Evolutionary conservation across 192 early-diverging fungal species (phyloP).

Genomic region (Gaertneriomyces sp.): DNA sequence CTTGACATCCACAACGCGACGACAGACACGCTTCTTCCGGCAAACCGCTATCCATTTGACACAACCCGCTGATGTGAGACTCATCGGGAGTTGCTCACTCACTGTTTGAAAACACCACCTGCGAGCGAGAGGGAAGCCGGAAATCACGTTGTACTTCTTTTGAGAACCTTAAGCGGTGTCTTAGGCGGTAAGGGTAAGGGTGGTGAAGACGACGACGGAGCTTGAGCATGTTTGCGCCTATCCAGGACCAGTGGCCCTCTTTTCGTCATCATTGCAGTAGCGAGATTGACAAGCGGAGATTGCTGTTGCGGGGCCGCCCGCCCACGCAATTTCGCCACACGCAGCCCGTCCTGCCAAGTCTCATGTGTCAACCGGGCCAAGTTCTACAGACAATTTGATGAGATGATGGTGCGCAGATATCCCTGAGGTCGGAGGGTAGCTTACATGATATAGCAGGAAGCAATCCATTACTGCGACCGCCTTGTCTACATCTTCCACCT

Average conservation of each 20-base stretch:
- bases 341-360: slow-evolving; percentile 1
- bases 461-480: slow-evolving; percentile 3
- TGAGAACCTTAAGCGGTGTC: too few relatives aligned
- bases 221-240: not conserved
- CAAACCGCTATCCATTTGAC: too few relatives aligned
- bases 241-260: not conserved
- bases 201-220: too few relatives aligned
- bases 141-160: too few relatives aligned
- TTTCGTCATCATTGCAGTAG: slow-evolving; percentile 1
- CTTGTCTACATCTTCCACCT: not conserved
- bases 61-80: too few relatives aligned
- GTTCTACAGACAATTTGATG: not conserved
- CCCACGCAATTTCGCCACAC: not conserved
- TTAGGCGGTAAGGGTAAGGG: too few relatives aligned
- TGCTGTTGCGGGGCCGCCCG: not conserved
- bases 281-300: not conserved
- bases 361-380: not conserved
- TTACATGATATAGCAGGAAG: slow-evolving; percentile 2
- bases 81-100: too few relatives aligned
- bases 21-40: too few relatives aligned
- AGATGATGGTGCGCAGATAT: not conserved
- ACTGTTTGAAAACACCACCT: too few relatives aligned
- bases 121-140: too few relatives aligned
- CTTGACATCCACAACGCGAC: too few relatives aligned
- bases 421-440: not conserved